Base-by-base conservation (phyloP, 345 rosid species). In the Garcia nutans region DNA sequence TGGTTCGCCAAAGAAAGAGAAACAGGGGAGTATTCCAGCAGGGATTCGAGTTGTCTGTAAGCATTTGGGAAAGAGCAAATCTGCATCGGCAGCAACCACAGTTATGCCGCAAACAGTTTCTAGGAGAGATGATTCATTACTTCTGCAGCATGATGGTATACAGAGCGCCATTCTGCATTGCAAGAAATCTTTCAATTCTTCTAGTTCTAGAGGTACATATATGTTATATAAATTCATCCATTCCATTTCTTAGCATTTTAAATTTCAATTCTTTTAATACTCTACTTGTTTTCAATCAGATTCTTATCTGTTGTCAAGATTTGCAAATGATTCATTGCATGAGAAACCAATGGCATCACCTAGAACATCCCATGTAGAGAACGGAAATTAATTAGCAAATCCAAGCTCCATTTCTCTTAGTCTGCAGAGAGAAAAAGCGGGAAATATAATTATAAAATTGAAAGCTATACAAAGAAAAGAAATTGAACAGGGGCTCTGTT, bases 161-260 rank as follows among this genome's bases (percentile, higher is more conserved):
- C 83, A 80, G 61, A 68, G 83, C 56, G 83, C 83, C 33, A 80
- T 80, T 23, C 71, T 76, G n/a, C 83, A 80, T 68, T 80, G 83
- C 80, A 80, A 80, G 80, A 72, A 68, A 52, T 80, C 83, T 60
- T 80, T 76, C 66, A 72, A 80, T 44, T 76, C 83, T 58, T 66
- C 77, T 3, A 67, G 74, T 72, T 66, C 74, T 6, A 67, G 66
- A 65, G 83, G 83, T 80, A 52, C n/a, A 47, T n/a, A 15, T 10
- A 2, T n/a, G n/a, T 8, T 0, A 28, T n/a, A 22, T 2, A 6
- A 3, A 10, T 26, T 37, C 41, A 50, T 65, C 3, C 13, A 0
- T 31, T 56, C 28, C 20, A 19, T 31, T n/a, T 10, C 23, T 12
- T 63, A 13, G 24, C 15, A 11, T 58, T 31, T 58, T 16, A 45